Percentiles rank a stretch among this genome's conserved stretches.
Evolutionary conservation across 768 basidiomycete genomes (phyloP).

Genomic region (Crucibulum laeve): DNA sequence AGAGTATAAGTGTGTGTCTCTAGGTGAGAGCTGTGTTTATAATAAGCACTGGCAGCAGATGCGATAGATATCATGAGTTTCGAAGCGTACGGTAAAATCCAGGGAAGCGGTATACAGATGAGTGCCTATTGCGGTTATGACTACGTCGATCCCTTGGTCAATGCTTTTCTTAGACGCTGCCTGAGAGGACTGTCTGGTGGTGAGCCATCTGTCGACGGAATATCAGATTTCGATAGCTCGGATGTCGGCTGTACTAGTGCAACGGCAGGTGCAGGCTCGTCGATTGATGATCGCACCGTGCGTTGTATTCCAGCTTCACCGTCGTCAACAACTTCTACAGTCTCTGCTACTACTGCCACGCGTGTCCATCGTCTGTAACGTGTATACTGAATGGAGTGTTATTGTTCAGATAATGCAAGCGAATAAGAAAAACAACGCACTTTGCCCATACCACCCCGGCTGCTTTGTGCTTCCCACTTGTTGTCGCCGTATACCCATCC

Average conservation of each 20-base stretch:
- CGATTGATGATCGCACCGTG: neutral
- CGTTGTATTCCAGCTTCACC: slow-evolving; percentile 26
- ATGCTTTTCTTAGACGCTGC: slow-evolving; percentile 21
- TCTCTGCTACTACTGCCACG: slow-evolving; percentile 73
- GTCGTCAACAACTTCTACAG: slow-evolving; percentile 48
- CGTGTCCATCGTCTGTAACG: slow-evolving; percentile 85
- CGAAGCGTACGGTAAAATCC: too few species aligned
- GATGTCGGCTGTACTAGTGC: neutral
- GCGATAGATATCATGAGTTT: too few species aligned
- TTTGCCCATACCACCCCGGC: slow-evolving; percentile 84
- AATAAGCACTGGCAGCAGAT: too few species aligned
- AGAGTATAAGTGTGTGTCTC: too few species aligned
- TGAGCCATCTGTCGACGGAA: slow-evolving; percentile 3
- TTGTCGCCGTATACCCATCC: slow-evolving; percentile 96
- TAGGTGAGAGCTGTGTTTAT: too few species aligned
- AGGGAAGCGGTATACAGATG: too few species aligned
- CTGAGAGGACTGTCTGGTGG: slow-evolving; percentile 23
- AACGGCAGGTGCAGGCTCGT: too few species aligned
- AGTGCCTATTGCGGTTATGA: slow-evolving; percentile 6
- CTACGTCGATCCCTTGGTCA: slow-evolving; percentile 13
- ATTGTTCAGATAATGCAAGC: slow-evolving; percentile 1
- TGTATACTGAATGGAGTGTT: slow-evolving; percentile 66
- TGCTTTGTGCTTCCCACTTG: slow-evolving; percentile 82
- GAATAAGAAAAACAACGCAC: slow-evolving; percentile 24
- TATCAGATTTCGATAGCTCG: neutral